Base-by-base conservation (phyloP, 2,329 filamentous ascomycete species). In the Leptographium procerum region DNA sequence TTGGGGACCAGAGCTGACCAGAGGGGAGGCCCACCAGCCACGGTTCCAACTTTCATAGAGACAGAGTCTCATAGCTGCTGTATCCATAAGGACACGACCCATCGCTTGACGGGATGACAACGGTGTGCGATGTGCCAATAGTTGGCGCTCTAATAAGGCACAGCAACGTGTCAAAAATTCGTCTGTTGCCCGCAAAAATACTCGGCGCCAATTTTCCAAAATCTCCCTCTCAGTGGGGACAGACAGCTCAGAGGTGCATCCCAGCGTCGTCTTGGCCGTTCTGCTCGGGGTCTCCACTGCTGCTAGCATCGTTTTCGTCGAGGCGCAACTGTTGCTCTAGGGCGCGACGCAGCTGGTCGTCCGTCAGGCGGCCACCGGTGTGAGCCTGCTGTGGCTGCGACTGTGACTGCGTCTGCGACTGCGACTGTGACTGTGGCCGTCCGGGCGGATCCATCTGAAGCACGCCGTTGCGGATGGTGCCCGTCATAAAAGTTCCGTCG, bases 401-500 rank as follows among this genome's bases (percentile, higher is more conserved):
- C n/a, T n/a, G 40, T 43, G 31, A 5, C 31, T 33, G 31, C 31
- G 31, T 28, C 9, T 29, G 56, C 51, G 45, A 4, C 45, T 51
- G 19, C 45, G 45, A n/a, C n/a, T n/a, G 22, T 24, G 48, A 33
- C 57, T 51, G 43, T 40, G 34, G 54, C 43, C 48, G 48, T 22
- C 56, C 57, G 56, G 58, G 57, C 58, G 43, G 54, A 64, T 79
- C 74, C 67, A 80, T 71, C n/a, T 69, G 71, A 3, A 81, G 63
- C 64, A 77, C 71, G 28, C 79, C 79, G 60, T 75, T 73, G 2
- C 76, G 72, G 64, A 85, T 77, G 16, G 76, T 77, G 11, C 83
- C 83, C 1, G 77, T 81, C 66, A 82, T 78, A 65, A 86, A 85
- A 0, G 83, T 86, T 28, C 83, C 83, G 65, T 86, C 83, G 31